These are phyloP conservation scores for Moesziomyces aphidis DNA, from an alignment of 1,284 basidiomycete species.

Conservation along the genomic window DNA sequence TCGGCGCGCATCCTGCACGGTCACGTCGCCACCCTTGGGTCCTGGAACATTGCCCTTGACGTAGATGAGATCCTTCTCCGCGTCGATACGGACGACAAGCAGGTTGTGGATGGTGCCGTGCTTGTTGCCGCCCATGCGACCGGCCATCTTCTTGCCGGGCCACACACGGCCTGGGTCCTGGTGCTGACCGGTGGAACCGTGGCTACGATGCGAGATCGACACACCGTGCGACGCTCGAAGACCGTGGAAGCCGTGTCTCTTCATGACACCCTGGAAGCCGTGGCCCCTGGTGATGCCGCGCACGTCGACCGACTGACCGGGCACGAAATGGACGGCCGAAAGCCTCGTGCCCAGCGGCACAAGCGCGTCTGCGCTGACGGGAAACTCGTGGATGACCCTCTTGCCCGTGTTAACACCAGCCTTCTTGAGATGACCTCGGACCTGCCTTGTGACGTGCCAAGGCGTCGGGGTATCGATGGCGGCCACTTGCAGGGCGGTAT, in stretches of 20 bases:
- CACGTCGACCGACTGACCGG: slow-evolving; percentile 96
- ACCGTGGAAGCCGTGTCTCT: slow-evolving; percentile 93
- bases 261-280: slow-evolving; percentile 97
- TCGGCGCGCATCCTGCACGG: slow-evolving; percentile 64
- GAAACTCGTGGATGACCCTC: slow-evolving; percentile 88
- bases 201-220: slow-evolving; percentile 91
- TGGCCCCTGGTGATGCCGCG: slow-evolving; percentile 94
- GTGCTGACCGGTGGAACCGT: slow-evolving; percentile 93
- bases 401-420: slow-evolving; percentile 83
- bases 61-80: slow-evolving; percentile 84
- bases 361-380: slow-evolving; percentile 87
- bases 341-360: slow-evolving; percentile 88
- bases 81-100: slow-evolving; percentile 87
- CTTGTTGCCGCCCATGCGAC: slow-evolving; percentile 81
- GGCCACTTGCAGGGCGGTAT: slow-evolving; percentile 69
- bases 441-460: slow-evolving; percentile 78
- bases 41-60: slow-evolving; percentile 76
- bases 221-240: slow-evolving; percentile 95
- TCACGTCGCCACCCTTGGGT: slow-evolving; percentile 70
- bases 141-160: slow-evolving; percentile 99
- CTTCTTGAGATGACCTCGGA: slow-evolving; percentile 87
- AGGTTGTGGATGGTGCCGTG: slow-evolving; percentile 77
- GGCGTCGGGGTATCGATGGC: slow-evolving; percentile 72
- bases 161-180: slow-evolving; percentile 89
- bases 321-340: slow-evolving; percentile 94